Evolutionary conservation across 2,329 filamentous ascomycete genomes (phyloP), one percentile per base, ranked within the genome.

Genomic region (Aspergillus neotritici): DNA sequence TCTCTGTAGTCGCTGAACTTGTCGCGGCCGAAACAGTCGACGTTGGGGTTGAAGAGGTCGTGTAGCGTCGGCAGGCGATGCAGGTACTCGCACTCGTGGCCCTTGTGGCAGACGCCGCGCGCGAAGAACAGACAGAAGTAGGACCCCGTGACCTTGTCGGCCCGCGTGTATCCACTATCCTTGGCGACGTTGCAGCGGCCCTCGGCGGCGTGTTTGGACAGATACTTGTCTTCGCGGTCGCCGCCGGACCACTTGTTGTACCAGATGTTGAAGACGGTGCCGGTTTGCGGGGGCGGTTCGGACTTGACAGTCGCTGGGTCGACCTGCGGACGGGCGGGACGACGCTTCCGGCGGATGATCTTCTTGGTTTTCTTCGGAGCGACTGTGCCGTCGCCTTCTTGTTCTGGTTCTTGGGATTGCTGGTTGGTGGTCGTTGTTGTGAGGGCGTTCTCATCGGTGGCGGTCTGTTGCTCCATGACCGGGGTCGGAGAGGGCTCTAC

Each of bases 181-280:
- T 77, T 80, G 1, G 83, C 83, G 48, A 98, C 74, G 62, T 90
- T 93, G 74, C 93, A 97, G 43, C 94, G 86, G 2, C 84, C 85
- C 52, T 85, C 83, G 3, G 93, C 91, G 11, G 83, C 79, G 15
- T 83, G 86, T 62, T 96, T 84, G 30, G 85, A 87, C 4, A 89
- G 78, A 60, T 91, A 89, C 56, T 90, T 88, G 72, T 94, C 89
- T 62, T 97, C 91, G 48, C 89, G 81, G 68, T 98, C 93, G 60
- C 93, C 93, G 53, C 93, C 93, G 1, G 84, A 86, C 90, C 91
- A 97, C 69, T 96, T 97, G 73, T 95, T 96, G 71, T 96, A 95
- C 91, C 90, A 96, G 60, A 94, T 94, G 68, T 98, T 98, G 77
- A 93, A 98, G 46, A 90, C 88, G 0, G 87, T 94, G 41, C 93